These are phyloP conservation scores for Trypanosoma scelopori DNA, from an alignment of 208 protist genomes.

Conservation along the genomic window DNA sequence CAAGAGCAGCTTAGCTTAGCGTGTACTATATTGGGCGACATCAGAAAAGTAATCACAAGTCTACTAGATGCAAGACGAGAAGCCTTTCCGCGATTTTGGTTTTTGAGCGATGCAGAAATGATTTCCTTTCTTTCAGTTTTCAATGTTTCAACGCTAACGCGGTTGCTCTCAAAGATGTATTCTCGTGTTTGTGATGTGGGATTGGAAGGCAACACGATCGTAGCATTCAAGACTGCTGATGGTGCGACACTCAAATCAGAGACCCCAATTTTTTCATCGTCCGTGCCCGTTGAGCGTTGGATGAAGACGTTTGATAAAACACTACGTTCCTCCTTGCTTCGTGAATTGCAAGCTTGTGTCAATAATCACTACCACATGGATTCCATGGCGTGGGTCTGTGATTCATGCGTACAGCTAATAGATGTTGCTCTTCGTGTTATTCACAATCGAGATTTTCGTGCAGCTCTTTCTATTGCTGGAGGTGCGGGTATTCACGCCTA, in stretches of 20 bases:
- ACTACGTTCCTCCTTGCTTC: conserved; percentile 53
- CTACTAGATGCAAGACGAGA: conserved; percentile 92
- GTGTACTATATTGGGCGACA: conserved; percentile 88
- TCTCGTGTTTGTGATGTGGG: conserved; percentile 41
- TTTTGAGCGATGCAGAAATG: conserved; percentile 86
- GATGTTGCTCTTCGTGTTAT: conserved; percentile 67
- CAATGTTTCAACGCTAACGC: conserved; percentile 35
- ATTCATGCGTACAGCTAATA: conserved; percentile 69
- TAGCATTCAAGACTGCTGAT: conserved; percentile 50
- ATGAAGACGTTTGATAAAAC: conserved; percentile 63
- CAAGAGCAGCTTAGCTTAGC: conserved; percentile 83
- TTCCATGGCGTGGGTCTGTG: conserved; percentile 43
- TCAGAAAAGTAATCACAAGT: conserved; percentile 82
- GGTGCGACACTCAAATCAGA: conserved; percentile 44
- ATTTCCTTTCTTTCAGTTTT: conserved; percentile 73
- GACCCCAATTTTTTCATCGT: conserved; percentile 39
- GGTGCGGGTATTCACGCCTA: conserved; percentile 49
- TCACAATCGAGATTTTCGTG: conserved; percentile 65
- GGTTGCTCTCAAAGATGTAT: conserved; percentile 73
- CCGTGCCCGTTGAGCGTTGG: conserved; percentile 56
- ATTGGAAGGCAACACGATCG: conserved; percentile 38
- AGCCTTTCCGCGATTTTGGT: conserved; percentile 93
- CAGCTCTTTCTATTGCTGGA: conserved; percentile 54
- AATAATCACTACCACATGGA: conserved; percentile 39
- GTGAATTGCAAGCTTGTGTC: conserved; percentile 44